Conservation (phyloP, 1,139 yeast genomes). For the Wickerhamomyces sp. region DNA sequence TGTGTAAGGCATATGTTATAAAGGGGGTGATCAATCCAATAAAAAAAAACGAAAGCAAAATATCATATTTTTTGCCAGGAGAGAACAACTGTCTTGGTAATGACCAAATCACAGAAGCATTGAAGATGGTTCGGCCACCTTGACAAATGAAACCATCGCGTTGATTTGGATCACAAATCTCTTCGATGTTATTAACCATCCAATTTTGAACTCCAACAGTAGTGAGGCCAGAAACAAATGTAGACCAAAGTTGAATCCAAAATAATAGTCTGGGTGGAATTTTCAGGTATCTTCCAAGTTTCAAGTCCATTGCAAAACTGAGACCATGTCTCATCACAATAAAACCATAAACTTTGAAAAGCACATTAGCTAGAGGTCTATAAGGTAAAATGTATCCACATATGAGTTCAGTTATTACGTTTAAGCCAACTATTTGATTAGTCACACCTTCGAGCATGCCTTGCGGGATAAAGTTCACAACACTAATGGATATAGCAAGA, state of each 20-base stretch:
- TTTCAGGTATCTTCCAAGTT: constrained; percentile 49
- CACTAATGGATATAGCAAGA: constrained; percentile 27
- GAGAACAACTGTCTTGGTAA: constrained; percentile 36
- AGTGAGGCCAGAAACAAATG: constrained; percentile 31
- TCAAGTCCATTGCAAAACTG: constrained; percentile 46
- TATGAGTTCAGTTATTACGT: constrained; percentile 29
- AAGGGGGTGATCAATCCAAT: constrained; percentile 29
- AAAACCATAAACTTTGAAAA: constrained; percentile 33
- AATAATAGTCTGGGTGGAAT: constrained; percentile 41
- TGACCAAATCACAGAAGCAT: constrained; percentile 46
- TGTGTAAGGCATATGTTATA: constrained; percentile 24
- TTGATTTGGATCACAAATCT: constrained; percentile 36
- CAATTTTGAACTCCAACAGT: constrained; percentile 32
- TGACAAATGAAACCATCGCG: constrained; percentile 32
- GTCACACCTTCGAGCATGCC: constrained; percentile 32
- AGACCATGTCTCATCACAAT: constrained; percentile 48
- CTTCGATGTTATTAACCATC: constrained; percentile 27
- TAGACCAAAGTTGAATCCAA: constrained; percentile 39
- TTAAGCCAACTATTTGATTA: constrained; percentile 35
- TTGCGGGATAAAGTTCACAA: constrained; percentile 30
- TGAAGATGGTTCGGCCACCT: constrained; percentile 31
- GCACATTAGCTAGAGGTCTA: constrained; percentile 30
- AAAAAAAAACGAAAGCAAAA: constrained; percentile 31
- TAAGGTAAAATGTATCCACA: constrained; percentile 30
- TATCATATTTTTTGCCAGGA: constrained; percentile 34